Evolutionary conservation across 352 stramenopile genomes (phyloP), one percentile per base, ranked within the genome.

Genomic region (Globisporangium spiculum): DNA sequence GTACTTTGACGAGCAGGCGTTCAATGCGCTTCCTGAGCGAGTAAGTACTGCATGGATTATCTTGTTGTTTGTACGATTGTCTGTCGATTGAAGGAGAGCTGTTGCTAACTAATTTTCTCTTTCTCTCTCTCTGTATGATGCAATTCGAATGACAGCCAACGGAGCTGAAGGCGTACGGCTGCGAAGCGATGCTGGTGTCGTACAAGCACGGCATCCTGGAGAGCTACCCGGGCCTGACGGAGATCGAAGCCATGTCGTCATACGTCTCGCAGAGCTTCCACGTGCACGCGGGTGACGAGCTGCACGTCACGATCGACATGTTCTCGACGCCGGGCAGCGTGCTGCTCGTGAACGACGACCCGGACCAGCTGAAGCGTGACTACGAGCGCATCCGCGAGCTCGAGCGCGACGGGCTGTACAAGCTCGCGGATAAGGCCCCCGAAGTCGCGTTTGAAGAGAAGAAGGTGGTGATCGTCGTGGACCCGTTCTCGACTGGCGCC

Each of bases 401-500:
- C 34, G 89, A 97, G 68, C 68, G 83, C 73, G 71, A 81, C 2
- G 88, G 84, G 6, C 54, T 96, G 48, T 96, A 92, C 74, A 76
- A 75, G 10, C 34, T 89, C 9, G 68, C 72, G 54, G 56, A 66
- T 3, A 65, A 73, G 20, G 20, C 18, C 4, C 30, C 54, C 0
- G 66, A 65, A 6, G 32, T 52, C 18, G 18, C 61, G 5, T 66
- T 58, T 24, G 60, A 54, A 8, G 72, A 72, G 14, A 87, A 84
- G 34, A 88, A 90, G 50, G 81, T 93, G 14, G 95, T 98, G 1
- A 86, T 98, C 30, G 81, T 99, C 22, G 94, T 99, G 27, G 94
- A 98, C 73, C 96, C 97, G 1, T 99, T 99, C 74, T 98, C 91
- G 5, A 98, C 96, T 38, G 97, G 96, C 60, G 97, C 94, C 32